A percentile compares a stretch with the other conserved stretches of the same genome.
phyloP scores from a whole-genome alignment of 331 rosid genomes.

The Quercus phellos region DNA sequence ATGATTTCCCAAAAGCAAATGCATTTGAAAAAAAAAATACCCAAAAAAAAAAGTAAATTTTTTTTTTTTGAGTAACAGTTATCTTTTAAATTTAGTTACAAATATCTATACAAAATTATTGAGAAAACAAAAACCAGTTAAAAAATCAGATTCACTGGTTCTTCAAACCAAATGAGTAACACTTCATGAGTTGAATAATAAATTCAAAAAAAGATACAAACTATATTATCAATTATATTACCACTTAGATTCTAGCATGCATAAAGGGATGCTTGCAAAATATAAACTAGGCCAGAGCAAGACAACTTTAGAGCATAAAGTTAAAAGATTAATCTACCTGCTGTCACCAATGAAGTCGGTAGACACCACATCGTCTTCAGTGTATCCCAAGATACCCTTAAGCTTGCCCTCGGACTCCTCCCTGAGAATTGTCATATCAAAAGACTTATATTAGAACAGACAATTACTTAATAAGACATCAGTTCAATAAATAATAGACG shows the following conservation, averaged over 20 bases:
- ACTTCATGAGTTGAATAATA: neutral
- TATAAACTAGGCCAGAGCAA: neutral
- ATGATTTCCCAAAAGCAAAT: neutral
- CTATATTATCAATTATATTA: neutral
- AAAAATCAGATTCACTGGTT: neutral
- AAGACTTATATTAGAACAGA: neutral
- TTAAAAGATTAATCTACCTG: slow-evolving; percentile 47
- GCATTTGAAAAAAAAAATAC: neutral
- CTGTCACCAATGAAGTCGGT: slow-evolving; percentile 74
- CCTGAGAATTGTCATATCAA: slow-evolving; percentile 33
- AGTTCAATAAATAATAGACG: neutral
- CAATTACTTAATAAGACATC: neutral
- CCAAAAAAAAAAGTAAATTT: neutral
- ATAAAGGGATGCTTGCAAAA: neutral
- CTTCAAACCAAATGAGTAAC: neutral
- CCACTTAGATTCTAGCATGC: neutral
- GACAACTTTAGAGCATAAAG: neutral
- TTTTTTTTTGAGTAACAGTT: no score
- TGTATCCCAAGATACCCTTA: slow-evolving; percentile 90
- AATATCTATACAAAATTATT: neutral
- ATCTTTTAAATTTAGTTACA: neutral
- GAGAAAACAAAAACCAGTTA: neutral
- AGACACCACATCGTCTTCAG: slow-evolving; percentile 83
- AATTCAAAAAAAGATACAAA: neutral
- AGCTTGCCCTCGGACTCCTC: slow-evolving; percentile 84